Evolutionary conservation across 768 basidiomycete genomes (phyloP).

Genomic region (Lyophyllum semitale): DNA sequence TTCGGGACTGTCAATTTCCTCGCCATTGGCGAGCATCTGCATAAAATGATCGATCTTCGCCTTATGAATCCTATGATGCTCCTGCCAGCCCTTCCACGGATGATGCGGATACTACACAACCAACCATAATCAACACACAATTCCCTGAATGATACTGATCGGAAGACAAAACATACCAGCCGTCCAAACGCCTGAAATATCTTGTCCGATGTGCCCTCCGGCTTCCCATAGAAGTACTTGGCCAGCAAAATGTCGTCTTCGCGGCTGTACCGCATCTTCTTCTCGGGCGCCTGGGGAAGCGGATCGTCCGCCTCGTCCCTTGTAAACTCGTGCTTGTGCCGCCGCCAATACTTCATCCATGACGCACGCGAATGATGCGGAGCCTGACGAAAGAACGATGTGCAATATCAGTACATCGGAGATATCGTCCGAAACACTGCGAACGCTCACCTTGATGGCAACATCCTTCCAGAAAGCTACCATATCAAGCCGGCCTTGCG

Average conservation of each 20-base stretch:
- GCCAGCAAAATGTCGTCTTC: constrained; percentile 81
- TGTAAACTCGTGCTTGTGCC: constrained; percentile 83
- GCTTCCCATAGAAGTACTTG: constrained; percentile 68
- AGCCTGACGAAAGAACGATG: constrained; percentile 45
- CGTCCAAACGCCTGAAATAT: constrained; percentile 82
- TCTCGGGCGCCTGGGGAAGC: constrained; percentile 75
- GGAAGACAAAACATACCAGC: constrained; percentile 43
- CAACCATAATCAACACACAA: constrained; percentile 3
- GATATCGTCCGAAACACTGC: not conserved
- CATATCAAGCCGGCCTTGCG: constrained; percentile 69
- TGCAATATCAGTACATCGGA: not conserved
- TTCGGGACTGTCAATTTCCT: constrained; percentile 39
- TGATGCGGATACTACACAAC: constrained; percentile 73
- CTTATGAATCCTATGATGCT: constrained; percentile 88
- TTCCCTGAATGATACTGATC: not conserved
- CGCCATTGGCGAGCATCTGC: constrained; percentile 57
- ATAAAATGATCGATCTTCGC: constrained; percentile 83
- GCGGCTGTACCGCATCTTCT: constrained; percentile 86
- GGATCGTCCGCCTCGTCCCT: constrained; percentile 68
- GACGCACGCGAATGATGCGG: constrained; percentile 91
- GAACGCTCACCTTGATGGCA: constrained; percentile 54
- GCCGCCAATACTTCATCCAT: constrained; percentile 92
- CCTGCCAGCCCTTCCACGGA: constrained; percentile 95
- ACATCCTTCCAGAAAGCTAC: constrained; percentile 81
- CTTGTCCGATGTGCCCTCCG: constrained; percentile 81